These are phyloP conservation scores for Saposhnikovia divaricata DNA, from an alignment of 129 eudicot genomes.

Conservation along the genomic window DNA sequence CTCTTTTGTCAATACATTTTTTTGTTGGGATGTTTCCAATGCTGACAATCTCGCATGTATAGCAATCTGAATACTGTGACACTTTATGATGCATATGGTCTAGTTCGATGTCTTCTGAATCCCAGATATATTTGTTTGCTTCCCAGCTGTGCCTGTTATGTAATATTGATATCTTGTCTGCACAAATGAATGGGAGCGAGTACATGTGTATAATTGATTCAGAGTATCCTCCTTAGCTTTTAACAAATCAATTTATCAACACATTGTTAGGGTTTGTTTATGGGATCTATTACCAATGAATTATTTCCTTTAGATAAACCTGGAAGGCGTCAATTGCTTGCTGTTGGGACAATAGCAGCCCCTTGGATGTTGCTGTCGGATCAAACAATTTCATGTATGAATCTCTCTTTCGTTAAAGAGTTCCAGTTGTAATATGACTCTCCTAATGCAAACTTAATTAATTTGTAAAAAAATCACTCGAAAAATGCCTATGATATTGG, in stretches of 20 bases:
- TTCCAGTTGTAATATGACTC: not conserved
- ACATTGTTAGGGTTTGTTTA: not conserved
- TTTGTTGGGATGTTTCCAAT: not conserved
- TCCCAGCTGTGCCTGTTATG: not conserved
- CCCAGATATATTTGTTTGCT: not conserved
- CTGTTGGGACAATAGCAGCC: constrained; percentile 48
- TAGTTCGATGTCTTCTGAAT: not conserved
- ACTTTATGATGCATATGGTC: no score
- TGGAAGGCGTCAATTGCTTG: constrained; percentile 77
- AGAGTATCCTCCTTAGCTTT: not conserved
- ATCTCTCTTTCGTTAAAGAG: constrained; percentile 1
- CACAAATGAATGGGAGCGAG: not conserved
- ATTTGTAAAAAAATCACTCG: constrained; percentile 6
- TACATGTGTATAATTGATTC: not conserved
- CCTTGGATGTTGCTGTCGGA: constrained; percentile 58
- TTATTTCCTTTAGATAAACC: constrained; percentile 38
- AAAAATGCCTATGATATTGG: constrained; percentile 1
- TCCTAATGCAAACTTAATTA: not conserved
- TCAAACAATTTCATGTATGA: constrained; percentile 61
- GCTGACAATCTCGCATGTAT: not conserved
- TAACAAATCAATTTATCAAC: not conserved
- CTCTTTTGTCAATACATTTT: not conserved
- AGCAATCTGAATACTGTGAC: not conserved
- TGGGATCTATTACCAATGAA: not conserved
- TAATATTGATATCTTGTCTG: not conserved